These are phyloP conservation scores for Saccharomycopsis lassenensis DNA, from an alignment of 805 yeast genomes.

Conservation along the genomic window DNA sequence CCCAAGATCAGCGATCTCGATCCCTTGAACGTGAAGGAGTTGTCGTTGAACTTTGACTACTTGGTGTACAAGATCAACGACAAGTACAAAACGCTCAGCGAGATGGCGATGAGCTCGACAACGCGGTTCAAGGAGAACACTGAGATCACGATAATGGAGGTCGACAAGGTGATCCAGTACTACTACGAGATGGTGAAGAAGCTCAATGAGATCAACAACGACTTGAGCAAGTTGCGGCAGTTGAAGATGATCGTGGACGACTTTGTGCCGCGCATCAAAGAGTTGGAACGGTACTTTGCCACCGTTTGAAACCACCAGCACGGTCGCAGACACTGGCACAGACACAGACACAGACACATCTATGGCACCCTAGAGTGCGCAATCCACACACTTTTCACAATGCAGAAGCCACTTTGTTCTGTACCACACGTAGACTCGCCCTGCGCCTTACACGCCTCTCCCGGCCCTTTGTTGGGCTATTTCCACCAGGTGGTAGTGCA, in stretches of 20 bases:
- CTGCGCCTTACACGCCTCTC: too few species aligned
- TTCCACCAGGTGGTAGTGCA: too few species aligned
- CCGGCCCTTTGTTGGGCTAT: too few species aligned
- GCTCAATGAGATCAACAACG: constrained; percentile 41
- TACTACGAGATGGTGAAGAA: constrained; percentile 31
- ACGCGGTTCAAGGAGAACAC: constrained; percentile 21
- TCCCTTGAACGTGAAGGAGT: constrained; percentile 49
- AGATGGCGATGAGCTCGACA: constrained; percentile 26
- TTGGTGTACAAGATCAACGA: constrained; percentile 52
- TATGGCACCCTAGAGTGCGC: too few species aligned
- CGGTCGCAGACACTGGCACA: too few species aligned
- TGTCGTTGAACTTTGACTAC: constrained; percentile 56
- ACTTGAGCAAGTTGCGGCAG: constrained; percentile 43
- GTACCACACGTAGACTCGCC: too few species aligned
- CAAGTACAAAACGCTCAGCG: constrained; percentile 37
- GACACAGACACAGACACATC: too few species aligned
- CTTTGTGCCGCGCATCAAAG: constrained; percentile 28
- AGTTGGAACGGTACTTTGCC: constrained; percentile 26
- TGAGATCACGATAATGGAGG: constrained; percentile 21
- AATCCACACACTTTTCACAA: too few species aligned
- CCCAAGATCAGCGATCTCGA: constrained; percentile 40
- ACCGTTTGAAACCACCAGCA: too few species aligned
- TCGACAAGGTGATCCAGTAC: constrained; percentile 31
- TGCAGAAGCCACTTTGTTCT: too few species aligned
- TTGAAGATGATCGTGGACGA: constrained; percentile 32